Evolutionary conservation across 2,329 filamentous ascomycete species (phyloP).

Genomic region (Aureobasidium sp.): DNA sequence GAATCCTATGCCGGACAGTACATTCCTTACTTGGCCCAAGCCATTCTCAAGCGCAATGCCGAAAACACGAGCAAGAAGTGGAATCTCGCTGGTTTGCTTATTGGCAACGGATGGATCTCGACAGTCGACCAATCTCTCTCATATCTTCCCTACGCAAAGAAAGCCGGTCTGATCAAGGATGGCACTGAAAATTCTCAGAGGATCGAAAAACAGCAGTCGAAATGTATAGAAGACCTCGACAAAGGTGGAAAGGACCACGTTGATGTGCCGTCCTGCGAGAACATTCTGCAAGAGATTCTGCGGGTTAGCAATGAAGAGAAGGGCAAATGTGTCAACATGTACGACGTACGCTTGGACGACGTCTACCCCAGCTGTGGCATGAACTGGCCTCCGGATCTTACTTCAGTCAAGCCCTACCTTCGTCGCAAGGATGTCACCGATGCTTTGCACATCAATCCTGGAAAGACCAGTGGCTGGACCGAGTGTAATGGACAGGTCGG

Average conservation of each 20-base stretch:
- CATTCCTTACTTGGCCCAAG: slow-evolving; percentile 92
- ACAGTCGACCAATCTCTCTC: slow-evolving; percentile 83
- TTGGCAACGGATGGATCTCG: slow-evolving; percentile 97
- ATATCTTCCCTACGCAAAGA: slow-evolving; percentile 75
- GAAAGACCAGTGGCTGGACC: slow-evolving; percentile 80
- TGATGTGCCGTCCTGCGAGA: slow-evolving; percentile 65
- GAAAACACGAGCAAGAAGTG: slow-evolving; percentile 52
- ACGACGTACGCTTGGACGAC: slow-evolving; percentile 84
- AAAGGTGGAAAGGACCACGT: slow-evolving; percentile 55
- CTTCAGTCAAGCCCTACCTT: slow-evolving; percentile 72
- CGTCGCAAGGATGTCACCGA: slow-evolving; percentile 68
- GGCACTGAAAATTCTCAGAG: slow-evolving; percentile 56
- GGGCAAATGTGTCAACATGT: slow-evolving; percentile 81
- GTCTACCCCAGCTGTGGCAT: slow-evolving; percentile 79
- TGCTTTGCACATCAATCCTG: slow-evolving; percentile 74
- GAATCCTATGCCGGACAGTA: slow-evolving; percentile 95
- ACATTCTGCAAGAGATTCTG: slow-evolving; percentile 67
- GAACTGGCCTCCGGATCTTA: slow-evolving; percentile 93
- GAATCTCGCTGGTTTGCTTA: slow-evolving; percentile 78
- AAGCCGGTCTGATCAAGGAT: slow-evolving; percentile 63
- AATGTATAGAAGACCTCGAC: slow-evolving; percentile 58
- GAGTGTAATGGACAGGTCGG: slow-evolving; percentile 83
- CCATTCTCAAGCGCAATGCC: slow-evolving; percentile 76
- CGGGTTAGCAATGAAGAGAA: slow-evolving; percentile 51
- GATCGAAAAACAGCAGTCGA: slow-evolving; percentile 61